phyloP scores from a whole-genome alignment of 805 yeast species.

The Ogataea glucozyma region DNA sequence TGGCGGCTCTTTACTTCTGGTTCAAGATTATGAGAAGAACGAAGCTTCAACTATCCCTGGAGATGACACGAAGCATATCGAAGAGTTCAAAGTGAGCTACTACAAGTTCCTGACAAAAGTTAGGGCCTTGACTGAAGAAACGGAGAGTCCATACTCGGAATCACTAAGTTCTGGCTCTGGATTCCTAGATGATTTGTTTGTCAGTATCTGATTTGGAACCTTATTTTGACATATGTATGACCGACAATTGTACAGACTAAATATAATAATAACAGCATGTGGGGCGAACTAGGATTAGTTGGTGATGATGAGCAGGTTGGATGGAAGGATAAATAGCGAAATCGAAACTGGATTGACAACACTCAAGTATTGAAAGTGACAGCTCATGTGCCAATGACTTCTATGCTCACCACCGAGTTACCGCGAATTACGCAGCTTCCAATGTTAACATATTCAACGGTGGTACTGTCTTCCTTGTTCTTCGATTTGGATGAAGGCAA shows the following conservation, averaged over 20 bases:
- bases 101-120: slow-evolving; percentile 12
- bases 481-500: slow-evolving; percentile 9
- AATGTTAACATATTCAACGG: slow-evolving; percentile 24
- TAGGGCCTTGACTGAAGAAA: not conserved
- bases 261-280: slow-evolving; percentile 1
- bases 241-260: slow-evolving; percentile 7
- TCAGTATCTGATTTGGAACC: slow-evolving; percentile 1
- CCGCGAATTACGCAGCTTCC: slow-evolving; percentile 51
- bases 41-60: too few relatives aligned
- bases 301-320: too few relatives aligned
- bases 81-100: slow-evolving; percentile 26
- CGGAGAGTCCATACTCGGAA: not conserved
- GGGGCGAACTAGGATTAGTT: not conserved
- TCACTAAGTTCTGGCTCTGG: not conserved
- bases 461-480: slow-evolving; percentile 7
- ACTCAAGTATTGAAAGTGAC: too few relatives aligned
- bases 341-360: not conserved
- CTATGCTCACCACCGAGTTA: slow-evolving; percentile 52
- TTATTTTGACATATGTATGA: too few relatives aligned
- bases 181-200: slow-evolving; percentile 11
- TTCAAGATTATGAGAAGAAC: slow-evolving; percentile 11
- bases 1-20: slow-evolving; percentile 14
- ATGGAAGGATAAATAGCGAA: not conserved
- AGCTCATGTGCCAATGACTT: slow-evolving; percentile 32
- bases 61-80: not conserved